A percentile compares a stretch with the other conserved stretches of the same genome.
Evolutionary conservation across 106 monocot genomes (phyloP).

Genomic region (Allium sativum): DNA sequence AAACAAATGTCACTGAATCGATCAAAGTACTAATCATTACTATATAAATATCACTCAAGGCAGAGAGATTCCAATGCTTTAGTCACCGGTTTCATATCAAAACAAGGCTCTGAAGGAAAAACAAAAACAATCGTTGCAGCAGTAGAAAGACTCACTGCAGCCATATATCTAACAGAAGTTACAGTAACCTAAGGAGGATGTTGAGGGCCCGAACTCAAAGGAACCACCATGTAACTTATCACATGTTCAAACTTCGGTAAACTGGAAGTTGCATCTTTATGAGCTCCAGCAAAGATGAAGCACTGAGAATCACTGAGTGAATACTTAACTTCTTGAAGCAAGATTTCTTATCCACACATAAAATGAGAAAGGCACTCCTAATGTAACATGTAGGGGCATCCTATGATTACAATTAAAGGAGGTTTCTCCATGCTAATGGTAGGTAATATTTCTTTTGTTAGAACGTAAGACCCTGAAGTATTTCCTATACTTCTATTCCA

Average conservation of each 20-base stretch:
- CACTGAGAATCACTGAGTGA: conserved; percentile 57
- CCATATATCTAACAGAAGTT: conserved; percentile 64
- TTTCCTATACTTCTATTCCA: conserved; percentile 44
- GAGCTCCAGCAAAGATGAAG: conserved; percentile 84
- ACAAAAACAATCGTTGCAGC: conserved; percentile 66
- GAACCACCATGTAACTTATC: conserved; percentile 66
- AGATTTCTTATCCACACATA: conserved; percentile 50
- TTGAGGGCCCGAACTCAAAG: conserved; percentile 62
- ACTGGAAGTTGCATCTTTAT: conserved; percentile 40
- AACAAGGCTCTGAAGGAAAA: conserved; percentile 59
- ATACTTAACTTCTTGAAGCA: conserved; percentile 93
- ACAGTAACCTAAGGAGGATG: conserved; percentile 57
- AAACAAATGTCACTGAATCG: background rate
- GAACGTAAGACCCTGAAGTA: conserved; percentile 10
- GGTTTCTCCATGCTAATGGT: conserved; percentile 57
- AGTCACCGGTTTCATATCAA: conserved; percentile 15
- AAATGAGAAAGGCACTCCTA: conserved; percentile 69
- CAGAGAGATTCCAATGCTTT: conserved; percentile 1
- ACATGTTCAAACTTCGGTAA: conserved; percentile 65
- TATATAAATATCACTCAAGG: background rate
- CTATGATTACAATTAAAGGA: conserved; percentile 53
- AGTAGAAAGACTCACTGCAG: conserved; percentile 40
- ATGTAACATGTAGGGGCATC: conserved; percentile 72
- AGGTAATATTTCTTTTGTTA: conserved; percentile 52
- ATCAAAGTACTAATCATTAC: background rate